phyloP scores from a whole-genome alignment of 495 filamentous ascomycete species.

The Penicillium manginii region DNA sequence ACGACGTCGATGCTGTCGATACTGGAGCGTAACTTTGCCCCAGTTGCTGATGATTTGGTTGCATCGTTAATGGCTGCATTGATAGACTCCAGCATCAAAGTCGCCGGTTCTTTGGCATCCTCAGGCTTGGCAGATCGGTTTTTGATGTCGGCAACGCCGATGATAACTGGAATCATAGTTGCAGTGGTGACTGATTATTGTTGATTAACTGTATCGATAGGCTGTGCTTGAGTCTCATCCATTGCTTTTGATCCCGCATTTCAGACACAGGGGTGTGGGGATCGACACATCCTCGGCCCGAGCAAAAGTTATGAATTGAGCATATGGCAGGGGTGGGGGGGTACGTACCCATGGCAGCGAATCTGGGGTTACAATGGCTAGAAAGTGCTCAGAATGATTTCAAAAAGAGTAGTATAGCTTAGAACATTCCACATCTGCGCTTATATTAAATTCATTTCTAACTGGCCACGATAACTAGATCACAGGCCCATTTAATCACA shows the following conservation, averaged over 20 bases:
- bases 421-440: too few species aligned
- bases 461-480: too few species aligned
- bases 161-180: constrained; percentile 44
- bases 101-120: constrained; percentile 56
- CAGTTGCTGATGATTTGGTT: constrained; percentile 12
- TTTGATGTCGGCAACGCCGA: constrained; percentile 59
- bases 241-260: not conserved
- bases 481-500: too few species aligned
- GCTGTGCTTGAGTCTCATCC: not conserved
- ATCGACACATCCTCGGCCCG: constrained; percentile 9
- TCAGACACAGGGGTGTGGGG: constrained; percentile 3
- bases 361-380: not conserved
- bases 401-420: too few species aligned
- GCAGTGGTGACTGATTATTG: not conserved
- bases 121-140: constrained; percentile 49
- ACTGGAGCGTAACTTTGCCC: constrained; percentile 36
- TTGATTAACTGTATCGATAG: too few species aligned
- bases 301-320: not conserved
- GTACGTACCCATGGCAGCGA: not conserved
- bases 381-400: too few species aligned
- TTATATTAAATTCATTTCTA: too few species aligned
- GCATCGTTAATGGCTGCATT: constrained; percentile 48
- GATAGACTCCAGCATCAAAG: constrained; percentile 56
- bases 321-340: constrained; percentile 1
- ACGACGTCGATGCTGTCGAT: constrained; percentile 60